Percentiles rank a stretch among this genome's conserved stretches.
These are phyloP conservation scores for Pelargonium nanum DNA, from an alignment of 345 rosid species.

Conservation along the genomic window DNA sequence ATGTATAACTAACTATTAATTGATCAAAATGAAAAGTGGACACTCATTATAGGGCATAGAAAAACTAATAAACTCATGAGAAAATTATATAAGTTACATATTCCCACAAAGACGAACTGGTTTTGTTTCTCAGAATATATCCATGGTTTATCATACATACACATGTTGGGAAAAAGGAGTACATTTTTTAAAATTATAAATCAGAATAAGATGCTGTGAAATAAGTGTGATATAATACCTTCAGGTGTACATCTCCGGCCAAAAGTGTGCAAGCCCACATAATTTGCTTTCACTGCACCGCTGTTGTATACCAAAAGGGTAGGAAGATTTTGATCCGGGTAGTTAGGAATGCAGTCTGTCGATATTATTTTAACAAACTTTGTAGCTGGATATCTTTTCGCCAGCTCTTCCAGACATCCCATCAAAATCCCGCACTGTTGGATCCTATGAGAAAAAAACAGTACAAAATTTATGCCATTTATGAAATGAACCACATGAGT, in stretches of 20 bases:
- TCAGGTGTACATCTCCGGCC: constrained; percentile 93
- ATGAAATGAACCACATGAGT: background rate
- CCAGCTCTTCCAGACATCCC: constrained; percentile 76
- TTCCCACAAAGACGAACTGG: too few species aligned
- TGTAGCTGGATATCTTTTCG: constrained; percentile 71
- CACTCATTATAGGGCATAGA: too few species aligned
- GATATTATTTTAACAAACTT: constrained; percentile 95
- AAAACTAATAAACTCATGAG: too few species aligned
- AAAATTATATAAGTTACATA: too few species aligned
- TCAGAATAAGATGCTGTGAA: background rate
- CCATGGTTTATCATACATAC: too few species aligned
- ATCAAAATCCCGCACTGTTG: constrained; percentile 67
- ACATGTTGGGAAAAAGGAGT: too few species aligned
- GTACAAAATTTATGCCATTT: constrained; percentile 1
- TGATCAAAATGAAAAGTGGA: too few species aligned
- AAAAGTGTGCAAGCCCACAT: constrained; percentile 70
- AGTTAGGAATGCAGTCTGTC: constrained; percentile 91
- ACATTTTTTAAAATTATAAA: too few species aligned
- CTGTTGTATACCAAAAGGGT: constrained; percentile 79
- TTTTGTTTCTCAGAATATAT: too few species aligned
- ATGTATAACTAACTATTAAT: too few species aligned
- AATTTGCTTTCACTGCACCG: constrained; percentile 78
- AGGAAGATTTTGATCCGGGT: constrained; percentile 84
- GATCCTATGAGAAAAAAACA: constrained; percentile 23
- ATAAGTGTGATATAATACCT: constrained; percentile 30